Evolutionary conservation across 345 rosid genomes (phyloP), one percentile per base, ranked within the genome.

Genomic region (Eucalyptus viminalis): DNA sequence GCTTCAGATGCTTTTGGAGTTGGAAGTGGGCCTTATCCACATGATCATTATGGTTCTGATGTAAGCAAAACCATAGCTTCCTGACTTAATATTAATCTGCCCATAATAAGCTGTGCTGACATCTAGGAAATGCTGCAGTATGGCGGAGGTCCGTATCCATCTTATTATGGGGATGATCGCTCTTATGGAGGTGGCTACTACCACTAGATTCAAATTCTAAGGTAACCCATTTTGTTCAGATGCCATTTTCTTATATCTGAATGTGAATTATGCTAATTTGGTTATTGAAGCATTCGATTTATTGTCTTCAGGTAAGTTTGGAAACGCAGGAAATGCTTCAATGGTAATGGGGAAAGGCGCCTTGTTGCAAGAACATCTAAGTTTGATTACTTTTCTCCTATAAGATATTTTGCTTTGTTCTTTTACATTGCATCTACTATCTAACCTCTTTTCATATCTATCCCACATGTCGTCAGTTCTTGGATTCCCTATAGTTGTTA

Each of bases 171-270:
- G 80, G 87, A 89, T 54, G 94, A 93, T 88, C 93, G 34, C 87
- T 80, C 94, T 25, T 90, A 92, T 90, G 92, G 96, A 88, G 93
- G 94, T 80, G 91, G 92, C 88, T 92, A 93, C 92, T 92, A 91
- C 90, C 89, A 93, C 88, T 90, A 91, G 93, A 51, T 87, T 45
- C 88, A 11, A 87, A 76, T 88, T 81, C 27, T 86, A 50, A 19
- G 62, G 87, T 86, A 51, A 86, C 45, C 56, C 40, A 37, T 86
- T 86, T 17, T 80, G 83, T 76, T 76, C 27, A 40, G 14, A 21
- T 21, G 47, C 83, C 56, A 86, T 49, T 86, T 50, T 27, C 21
- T 47, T 86, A 21, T 86, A 86, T 86, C 51, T 86, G 87, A 86
- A 86, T 86, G 40, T 45, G 12, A 86, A 86, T 47, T 86, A 47